phyloP scores from a whole-genome alignment of 805 yeast genomes.

The Wickerhamiella vanderwaltii region DNA sequence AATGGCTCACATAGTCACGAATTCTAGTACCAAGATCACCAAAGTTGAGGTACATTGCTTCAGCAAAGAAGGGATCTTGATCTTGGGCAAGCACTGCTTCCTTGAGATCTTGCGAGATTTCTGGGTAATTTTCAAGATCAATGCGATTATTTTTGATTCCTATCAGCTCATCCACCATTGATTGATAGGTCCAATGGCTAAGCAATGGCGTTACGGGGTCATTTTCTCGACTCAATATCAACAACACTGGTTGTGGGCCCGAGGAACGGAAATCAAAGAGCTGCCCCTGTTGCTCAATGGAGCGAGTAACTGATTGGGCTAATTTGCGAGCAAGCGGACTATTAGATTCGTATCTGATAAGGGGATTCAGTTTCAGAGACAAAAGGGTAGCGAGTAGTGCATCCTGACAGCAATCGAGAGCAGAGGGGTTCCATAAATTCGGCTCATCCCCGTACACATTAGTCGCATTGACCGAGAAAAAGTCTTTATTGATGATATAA shows the following conservation, averaged over 20 bases:
- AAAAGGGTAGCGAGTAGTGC: constrained; percentile 47
- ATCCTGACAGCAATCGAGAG: constrained; percentile 34
- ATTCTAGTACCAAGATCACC: constrained; percentile 89
- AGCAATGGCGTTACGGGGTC: constrained; percentile 91
- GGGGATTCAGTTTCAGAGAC: constrained; percentile 65
- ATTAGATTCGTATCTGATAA: constrained; percentile 63
- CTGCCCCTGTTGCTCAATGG: constrained; percentile 29
- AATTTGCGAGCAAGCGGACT: constrained; percentile 53
- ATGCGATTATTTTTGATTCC: constrained; percentile 79
- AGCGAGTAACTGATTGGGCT: constrained; percentile 47
- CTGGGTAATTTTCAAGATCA: constrained; percentile 45
- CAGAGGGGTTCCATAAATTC: constrained; percentile 36
- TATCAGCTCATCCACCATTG: constrained; percentile 89
- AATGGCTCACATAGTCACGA: constrained; percentile 70
- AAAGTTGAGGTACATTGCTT: constrained; percentile 78
- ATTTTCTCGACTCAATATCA: constrained; percentile 69
- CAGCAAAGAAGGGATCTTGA: constrained; percentile 65
- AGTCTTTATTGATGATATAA: constrained; percentile 54
- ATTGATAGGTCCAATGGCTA: constrained; percentile 95
- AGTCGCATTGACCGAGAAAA: constrained; percentile 37
- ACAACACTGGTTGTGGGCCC: constrained; percentile 52
- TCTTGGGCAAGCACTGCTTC: constrained; percentile 55
- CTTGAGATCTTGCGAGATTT: constrained; percentile 43
- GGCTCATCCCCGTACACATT: constrained; percentile 26
- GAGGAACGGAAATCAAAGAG: constrained; percentile 52